Conservation (phyloP, 441 rosid species). For the Gossypium trilobum region DNA sequence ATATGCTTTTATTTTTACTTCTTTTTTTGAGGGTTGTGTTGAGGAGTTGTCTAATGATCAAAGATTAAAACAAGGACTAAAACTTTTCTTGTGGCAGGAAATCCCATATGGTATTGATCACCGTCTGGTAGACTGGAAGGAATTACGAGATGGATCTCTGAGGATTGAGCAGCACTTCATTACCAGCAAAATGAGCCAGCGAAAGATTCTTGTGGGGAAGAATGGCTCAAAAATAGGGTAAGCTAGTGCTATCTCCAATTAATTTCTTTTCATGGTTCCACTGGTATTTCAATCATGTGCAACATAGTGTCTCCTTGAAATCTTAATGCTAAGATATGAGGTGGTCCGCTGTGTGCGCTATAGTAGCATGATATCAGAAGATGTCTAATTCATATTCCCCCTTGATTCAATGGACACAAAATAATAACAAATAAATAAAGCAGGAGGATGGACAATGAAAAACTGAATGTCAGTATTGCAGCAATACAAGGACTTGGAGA, state of each 20-base stretch:
- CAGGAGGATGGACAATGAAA: neutral
- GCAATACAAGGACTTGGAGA: neutral
- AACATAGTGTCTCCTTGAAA: neutral
- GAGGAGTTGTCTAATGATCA: neutral
- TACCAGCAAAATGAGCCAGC: constrained; percentile 66
- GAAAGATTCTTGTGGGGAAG: constrained; percentile 87
- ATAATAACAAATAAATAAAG: neutral
- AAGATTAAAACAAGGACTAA: neutral
- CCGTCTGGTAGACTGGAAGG: constrained; percentile 80
- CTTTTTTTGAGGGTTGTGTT: neutral
- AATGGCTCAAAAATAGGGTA: constrained; percentile 80
- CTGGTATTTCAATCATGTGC: neutral
- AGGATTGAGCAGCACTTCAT: constrained; percentile 85
- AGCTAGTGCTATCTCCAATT: neutral
- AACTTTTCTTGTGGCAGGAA: constrained; percentile 41
- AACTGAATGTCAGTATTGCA: neutral
- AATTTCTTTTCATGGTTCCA: neutral
- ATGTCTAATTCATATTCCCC: neutral
- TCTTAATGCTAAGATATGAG: neutral
- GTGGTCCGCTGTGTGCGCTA: neutral
- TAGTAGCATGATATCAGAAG: neutral
- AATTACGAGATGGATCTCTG: constrained; percentile 68
- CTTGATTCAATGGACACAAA: neutral
- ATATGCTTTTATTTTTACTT: neutral
- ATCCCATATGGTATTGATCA: constrained; percentile 78